A percentile compares a stretch with the other conserved stretches of the same genome.
Conservation (phyloP, 176 grass and related monocot species). For the Oryza coarctata region DNA sequence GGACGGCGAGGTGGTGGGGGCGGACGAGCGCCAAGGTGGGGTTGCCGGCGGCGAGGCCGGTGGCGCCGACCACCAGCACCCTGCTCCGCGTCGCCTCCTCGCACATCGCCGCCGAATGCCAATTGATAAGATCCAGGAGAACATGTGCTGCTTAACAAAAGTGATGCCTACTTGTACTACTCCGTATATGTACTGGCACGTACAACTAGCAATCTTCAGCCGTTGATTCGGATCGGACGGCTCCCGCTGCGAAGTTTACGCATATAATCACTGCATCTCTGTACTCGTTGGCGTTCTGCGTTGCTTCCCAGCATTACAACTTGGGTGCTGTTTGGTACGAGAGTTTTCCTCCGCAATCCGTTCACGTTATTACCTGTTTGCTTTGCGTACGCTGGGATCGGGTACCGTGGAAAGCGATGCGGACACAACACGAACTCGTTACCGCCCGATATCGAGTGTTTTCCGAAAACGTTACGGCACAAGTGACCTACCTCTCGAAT, state of each 20-base stretch:
- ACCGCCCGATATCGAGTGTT: too few relatives aligned
- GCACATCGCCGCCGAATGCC: constrained; percentile 16
- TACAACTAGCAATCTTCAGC: neutral
- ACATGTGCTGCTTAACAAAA: too few relatives aligned
- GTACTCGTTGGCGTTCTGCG: neutral
- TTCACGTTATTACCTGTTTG: too few relatives aligned
- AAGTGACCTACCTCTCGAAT: too few relatives aligned
- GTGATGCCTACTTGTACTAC: too few relatives aligned
- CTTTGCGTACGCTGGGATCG: too few relatives aligned
- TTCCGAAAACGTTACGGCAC: too few relatives aligned
- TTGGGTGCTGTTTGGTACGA: too few relatives aligned
- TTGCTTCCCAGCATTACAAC: neutral
- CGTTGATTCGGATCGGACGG: neutral
- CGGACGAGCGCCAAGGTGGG: constrained; percentile 72
- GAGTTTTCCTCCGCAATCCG: too few relatives aligned
- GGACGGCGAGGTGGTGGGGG: constrained; percentile 44
- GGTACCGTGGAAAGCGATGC: too few relatives aligned
- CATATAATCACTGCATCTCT: neutral
- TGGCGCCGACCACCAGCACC: constrained; percentile 81
- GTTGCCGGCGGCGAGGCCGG: constrained; percentile 61
- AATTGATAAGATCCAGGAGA: neutral
- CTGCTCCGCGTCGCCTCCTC: constrained; percentile 47
- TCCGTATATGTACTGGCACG: too few relatives aligned
- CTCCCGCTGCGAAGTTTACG: neutral
- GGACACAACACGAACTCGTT: too few relatives aligned